Base-by-base conservation (phyloP, 2,329 filamentous ascomycete genomes). In the Fusarium setosum region DNA sequence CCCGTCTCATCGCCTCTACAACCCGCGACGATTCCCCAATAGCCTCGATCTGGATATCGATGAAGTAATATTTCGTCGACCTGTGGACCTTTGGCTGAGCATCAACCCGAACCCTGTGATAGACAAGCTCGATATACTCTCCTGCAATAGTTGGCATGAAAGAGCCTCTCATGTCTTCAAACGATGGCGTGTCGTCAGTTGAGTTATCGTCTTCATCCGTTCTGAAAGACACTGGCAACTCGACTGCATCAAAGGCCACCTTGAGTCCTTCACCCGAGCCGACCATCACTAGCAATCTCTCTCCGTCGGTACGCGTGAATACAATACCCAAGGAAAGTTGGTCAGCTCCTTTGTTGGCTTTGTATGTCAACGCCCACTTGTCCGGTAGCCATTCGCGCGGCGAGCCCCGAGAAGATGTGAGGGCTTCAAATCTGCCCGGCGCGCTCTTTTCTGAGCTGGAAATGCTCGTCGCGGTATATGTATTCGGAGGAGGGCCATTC, bases 11-110 rank as follows among this genome's bases (percentile, higher is more conserved):
- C 1, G 15, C 38, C 17, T 53, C 38, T 15, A 44, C 9, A 11
- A 44, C 31, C 11, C 37, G 50, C 4, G 50, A 44, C 3, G 50
- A 44, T 18, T 53, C 37, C 8, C 50, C 17, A 8, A 26, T 11
- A 1, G 32, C 32, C 40, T 53, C 47, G 9, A 45, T 38, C 6
- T 40, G 15, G n/a, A 59, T 56, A 13, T 55, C 56, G 20, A 59
- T 32, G 2, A 59, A 54, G 34, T 40, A 55, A 34, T 59, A 59
- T 26, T 59, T 59, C 2, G 49, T 11, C 13, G 32, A 53, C n/a
- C 38, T 37, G 31, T 40, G 34, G 11, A 59, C 35, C 9, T 15
- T 54, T 38, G 56, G 40, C 26, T 48, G 29, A n/a, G 50, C 41
- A 18, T 48, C 41, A 4, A 59, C 56, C 13, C 42, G 34, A 12